A percentile compares a stretch with the other conserved stretches of the same genome.
phyloP scores from a whole-genome alignment of 108 stramenopile genomes.

The Cyclotella kingstonii region DNA sequence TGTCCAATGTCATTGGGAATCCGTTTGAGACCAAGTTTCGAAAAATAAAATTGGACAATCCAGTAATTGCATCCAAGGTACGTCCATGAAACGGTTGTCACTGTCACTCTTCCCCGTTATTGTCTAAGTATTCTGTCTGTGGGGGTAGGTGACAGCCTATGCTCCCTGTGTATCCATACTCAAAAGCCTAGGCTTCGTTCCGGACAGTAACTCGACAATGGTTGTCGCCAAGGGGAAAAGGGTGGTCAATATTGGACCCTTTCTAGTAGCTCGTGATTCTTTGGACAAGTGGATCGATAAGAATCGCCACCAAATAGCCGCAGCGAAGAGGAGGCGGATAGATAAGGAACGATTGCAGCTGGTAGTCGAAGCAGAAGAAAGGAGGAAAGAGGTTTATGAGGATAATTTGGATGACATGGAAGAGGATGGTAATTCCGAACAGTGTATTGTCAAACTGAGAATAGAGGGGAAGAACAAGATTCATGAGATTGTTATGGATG shows the following conservation, averaged over 20 bases:
- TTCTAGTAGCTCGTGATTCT: conserved; percentile 68
- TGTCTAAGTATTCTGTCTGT: neutral
- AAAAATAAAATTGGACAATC: conserved; percentile 73
- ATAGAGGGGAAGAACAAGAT: conserved; percentile 72
- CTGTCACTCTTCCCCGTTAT: neutral
- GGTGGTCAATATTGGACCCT: conserved; percentile 74
- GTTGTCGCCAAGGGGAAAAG: conserved; percentile 59
- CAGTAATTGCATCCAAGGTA: conserved; percentile 57
- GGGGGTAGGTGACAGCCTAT: conserved; percentile 38
- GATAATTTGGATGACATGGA: conserved; percentile 41
- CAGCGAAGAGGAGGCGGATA: conserved; percentile 60
- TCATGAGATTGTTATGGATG: conserved; percentile 49
- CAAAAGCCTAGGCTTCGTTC: conserved; percentile 66
- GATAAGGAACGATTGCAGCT: conserved; percentile 48
- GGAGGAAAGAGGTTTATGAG: conserved; percentile 45
- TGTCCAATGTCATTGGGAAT: conserved; percentile 68
- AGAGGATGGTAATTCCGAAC: conserved; percentile 32
- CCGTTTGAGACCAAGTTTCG: conserved; percentile 74
- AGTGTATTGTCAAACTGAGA: conserved; percentile 51
- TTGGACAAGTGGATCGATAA: conserved; percentile 84
- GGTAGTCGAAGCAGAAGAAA: conserved; percentile 14
- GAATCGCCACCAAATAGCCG: conserved; percentile 68
- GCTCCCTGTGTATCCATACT: conserved; percentile 56
- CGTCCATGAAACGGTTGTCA: neutral
- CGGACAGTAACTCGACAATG: conserved; percentile 43